Base-by-base conservation (phyloP, 208 protist species). In the Leishmania tarentolae region DNA sequence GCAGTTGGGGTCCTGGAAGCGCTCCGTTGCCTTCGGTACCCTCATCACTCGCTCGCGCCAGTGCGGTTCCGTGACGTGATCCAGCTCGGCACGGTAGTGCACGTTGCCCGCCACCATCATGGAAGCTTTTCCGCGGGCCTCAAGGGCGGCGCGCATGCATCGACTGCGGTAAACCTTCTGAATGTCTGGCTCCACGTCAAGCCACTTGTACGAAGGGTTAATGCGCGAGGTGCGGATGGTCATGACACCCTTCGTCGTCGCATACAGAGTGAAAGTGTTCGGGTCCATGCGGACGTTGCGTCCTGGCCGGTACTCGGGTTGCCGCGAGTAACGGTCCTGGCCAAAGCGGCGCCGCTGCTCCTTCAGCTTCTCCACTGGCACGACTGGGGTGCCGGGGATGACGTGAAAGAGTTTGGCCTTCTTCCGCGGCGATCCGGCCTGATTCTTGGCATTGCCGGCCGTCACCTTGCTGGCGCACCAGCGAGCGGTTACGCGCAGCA, bases 151-250 rank as follows among this genome's bases (percentile, higher is more conserved):
- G 52, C 92, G 92, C 91, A 97, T 91, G 65, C 88, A 74, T 24
- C 77, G 81, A 42, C 85, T 88, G 72, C 92, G 90, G 74, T 83
- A 84, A n/a, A 95, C 87, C 81, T 96, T 96, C 69, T 96, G 91
- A 78, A 97, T 95, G 76, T 97, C 94, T 7, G 92, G 91, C 82
- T 97, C 92, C 53, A 97, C 90, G 40, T 96, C 92, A 17, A 97
- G 61, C 92, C 94, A 97, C 84, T 93, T 93, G 87, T 93, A 96
- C 1, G 72, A 79, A 7, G 90, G 87, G 82, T 96, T 82, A 53
- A 96, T 94, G 79, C 88, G 87, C 37, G 90, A 94, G 59, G 82
- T 88, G 50, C 88, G 84, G 79, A 97, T 95, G 13, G 85, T 87
- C 83, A 96, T 89, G 11, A 97, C 92, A 75, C 94, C 94, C 66